Base-by-base conservation (phyloP, 495 filamentous ascomycete species). In the Penicillium angulare region DNA sequence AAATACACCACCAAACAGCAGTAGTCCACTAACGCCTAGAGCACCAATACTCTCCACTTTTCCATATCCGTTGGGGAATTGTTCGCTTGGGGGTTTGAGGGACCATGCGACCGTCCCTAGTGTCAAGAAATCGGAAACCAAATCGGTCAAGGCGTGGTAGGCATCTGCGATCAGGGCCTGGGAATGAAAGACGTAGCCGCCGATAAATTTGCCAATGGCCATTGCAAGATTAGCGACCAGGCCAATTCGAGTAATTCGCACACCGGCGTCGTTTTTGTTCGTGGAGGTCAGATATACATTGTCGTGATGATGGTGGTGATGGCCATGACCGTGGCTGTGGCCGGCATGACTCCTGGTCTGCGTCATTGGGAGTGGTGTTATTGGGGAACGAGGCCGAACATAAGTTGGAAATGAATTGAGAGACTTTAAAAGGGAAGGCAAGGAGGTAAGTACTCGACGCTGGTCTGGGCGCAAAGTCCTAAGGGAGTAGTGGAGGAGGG, bases 1-100 rank as follows among this genome's bases (percentile, higher is more conserved):
- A 58, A 91, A 89, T 27, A 95, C 68, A 20, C 93, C 93, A 36
- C 95, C 93, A 44, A 82, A 81, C 13, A 97, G 79, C 56, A 98
- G 75, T 62, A 98, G 82, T 36, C 89, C 85, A 50, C 90, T 95
- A 16, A 98, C 93, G 12, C 93, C 95, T 57, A 98, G 66, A 12
- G 90, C 90, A 10, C 93, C 93, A 66, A 98, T 74, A 59, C 89
- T 93, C 73, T 98, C 93, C n/a, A 98, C 79, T 73, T 98, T 98
- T 51, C 93, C 93, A 61, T 95, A 98, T 5, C 93, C 93, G 59
- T 81, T 78, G 13, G 93, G 93, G 66, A 96, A 97, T 27, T 79
- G 76, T 26, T 83, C 79, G 12, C 87, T 89, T 1, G 93, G 92
- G 18, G 87, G 85, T 54, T 85, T 87, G 27, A 97, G 67, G 29